Conservation (phyloP, 352 stramenopile species). For the Pythium angustatum region DNA sequence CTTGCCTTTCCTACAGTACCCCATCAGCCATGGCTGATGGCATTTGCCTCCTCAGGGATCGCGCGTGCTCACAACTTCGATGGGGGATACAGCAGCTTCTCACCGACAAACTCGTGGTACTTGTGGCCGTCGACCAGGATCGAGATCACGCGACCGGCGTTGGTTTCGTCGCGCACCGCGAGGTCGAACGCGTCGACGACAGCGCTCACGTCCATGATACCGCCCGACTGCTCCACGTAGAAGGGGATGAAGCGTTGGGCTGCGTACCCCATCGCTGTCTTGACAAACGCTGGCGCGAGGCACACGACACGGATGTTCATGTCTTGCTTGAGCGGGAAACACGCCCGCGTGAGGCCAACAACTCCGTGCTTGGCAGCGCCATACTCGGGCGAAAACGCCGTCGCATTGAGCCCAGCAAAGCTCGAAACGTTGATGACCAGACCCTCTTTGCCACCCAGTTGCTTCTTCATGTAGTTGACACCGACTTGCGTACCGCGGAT, state of each 20-base stretch:
- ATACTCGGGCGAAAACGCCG: slow-evolving; percentile 65
- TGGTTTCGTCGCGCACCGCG: slow-evolving; percentile 50
- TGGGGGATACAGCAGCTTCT: slow-evolving; percentile 62
- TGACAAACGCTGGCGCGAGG: slow-evolving; percentile 63
- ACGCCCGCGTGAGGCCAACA: slow-evolving; percentile 65
- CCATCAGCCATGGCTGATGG: too few species aligned
- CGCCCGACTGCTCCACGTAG: slow-evolving; percentile 52
- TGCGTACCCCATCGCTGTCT: slow-evolving; percentile 58
- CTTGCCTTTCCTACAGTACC: too few species aligned
- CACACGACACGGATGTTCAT: slow-evolving; percentile 71
- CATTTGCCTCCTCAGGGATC: too few species aligned
- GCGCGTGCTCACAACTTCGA: slow-evolving; percentile 72
- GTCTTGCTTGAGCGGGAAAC: slow-evolving; percentile 55
- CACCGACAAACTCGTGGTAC: slow-evolving; percentile 61
- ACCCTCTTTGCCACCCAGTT: slow-evolving; percentile 52
- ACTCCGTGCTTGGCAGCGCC: slow-evolving; percentile 70
- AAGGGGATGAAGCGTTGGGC: slow-evolving; percentile 38
- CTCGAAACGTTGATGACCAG: slow-evolving; percentile 73
- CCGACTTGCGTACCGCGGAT: slow-evolving; percentile 67
- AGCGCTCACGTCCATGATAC: slow-evolving; percentile 38
- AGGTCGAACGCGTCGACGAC: slow-evolving; percentile 55
- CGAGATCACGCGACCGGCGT: slow-evolving; percentile 53
- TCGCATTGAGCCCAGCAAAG: slow-evolving; percentile 51
- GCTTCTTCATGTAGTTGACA: slow-evolving; percentile 63
- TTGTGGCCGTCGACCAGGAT: slow-evolving; percentile 35